A percentile compares a stretch with the other conserved stretches of the same genome.
Conservation (phyloP, 495 filamentous ascomycete species). For the Aspergillus campestris region DNA sequence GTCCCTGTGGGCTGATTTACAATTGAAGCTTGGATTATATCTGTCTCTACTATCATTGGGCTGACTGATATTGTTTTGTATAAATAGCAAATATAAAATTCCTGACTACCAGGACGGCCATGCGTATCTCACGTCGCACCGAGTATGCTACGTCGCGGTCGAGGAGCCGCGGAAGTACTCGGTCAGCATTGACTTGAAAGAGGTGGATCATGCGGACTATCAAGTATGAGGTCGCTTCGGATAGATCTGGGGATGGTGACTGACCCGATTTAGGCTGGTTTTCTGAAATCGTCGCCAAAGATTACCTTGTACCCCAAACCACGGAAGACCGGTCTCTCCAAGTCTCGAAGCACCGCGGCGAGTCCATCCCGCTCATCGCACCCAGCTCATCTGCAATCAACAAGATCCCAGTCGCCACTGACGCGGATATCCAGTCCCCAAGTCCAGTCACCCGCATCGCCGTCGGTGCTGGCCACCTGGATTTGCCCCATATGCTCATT, state of each 20-base stretch:
- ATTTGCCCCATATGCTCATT: slow-evolving; percentile 95
- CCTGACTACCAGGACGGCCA: slow-evolving; percentile 92
- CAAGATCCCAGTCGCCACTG: slow-evolving; percentile 18
- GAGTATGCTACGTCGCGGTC: slow-evolving; percentile 90
- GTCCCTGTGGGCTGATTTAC: too few species aligned
- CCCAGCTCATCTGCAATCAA: slow-evolving; percentile 11
- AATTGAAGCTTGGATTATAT: neutral
- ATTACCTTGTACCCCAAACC: slow-evolving; percentile 77
- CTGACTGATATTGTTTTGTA: slow-evolving; percentile 6
- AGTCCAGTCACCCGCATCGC: slow-evolving; percentile 16
- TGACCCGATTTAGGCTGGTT: slow-evolving; percentile 60
- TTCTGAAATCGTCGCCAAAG: slow-evolving; percentile 91
- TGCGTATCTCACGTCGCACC: slow-evolving; percentile 90
- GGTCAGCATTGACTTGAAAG: slow-evolving; percentile 78
- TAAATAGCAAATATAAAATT: slow-evolving; percentile 79
- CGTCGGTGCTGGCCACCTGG: slow-evolving; percentile 67
- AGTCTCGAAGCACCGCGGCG: slow-evolving; percentile 24
- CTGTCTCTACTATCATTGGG: slow-evolving; percentile 1
- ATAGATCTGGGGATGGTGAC: neutral
- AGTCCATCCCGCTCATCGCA: slow-evolving; percentile 25
- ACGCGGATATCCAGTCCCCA: slow-evolving; percentile 12
- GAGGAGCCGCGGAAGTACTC: slow-evolving; percentile 79
- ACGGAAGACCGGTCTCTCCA: slow-evolving; percentile 43
- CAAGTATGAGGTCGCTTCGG: slow-evolving; percentile 49
- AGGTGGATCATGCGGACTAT: slow-evolving; percentile 84